A percentile compares a stretch with the other conserved stretches of the same genome.
phyloP scores from a whole-genome alignment of 371 early-diverging fungal species.

The Basidiobolus heterosporus region DNA sequence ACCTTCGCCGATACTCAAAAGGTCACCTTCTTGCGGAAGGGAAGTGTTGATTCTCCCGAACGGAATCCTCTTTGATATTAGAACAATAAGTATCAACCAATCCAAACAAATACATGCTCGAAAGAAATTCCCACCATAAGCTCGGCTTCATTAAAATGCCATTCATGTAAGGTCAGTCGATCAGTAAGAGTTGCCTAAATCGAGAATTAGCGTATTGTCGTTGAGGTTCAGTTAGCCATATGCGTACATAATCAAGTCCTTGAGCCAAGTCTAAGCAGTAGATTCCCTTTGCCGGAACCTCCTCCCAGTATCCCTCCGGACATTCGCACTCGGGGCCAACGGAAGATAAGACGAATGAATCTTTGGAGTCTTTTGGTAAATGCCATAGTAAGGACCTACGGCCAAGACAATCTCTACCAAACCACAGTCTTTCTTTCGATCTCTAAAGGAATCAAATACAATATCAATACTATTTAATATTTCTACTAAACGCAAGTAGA shows the following conservation, averaged over 20 bases:
- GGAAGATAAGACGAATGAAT: conserved; percentile 30
- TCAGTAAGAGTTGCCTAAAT: background rate
- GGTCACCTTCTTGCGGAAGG: conserved; percentile 16
- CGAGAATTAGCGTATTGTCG: too few species aligned
- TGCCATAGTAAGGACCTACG: conserved; percentile 62
- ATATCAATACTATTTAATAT: background rate
- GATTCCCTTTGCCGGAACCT: conserved; percentile 55
- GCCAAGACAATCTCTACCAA: conserved; percentile 70
- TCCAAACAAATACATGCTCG: too few species aligned
- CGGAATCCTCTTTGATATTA: conserved; percentile 28
- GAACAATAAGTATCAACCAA: too few species aligned
- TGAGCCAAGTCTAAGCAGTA: conserved; percentile 28
- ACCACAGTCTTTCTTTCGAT: conserved; percentile 33
- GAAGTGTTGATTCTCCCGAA: conserved; percentile 25
- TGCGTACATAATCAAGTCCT: background rate
- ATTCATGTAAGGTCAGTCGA: background rate
- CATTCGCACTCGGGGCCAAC: conserved; percentile 16
- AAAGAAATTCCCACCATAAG: background rate
- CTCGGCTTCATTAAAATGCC: background rate
- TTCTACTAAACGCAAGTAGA: background rate
- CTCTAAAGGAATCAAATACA: conserved; percentile 13
- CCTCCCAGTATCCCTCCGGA: conserved; percentile 25
- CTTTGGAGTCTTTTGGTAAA: conserved; percentile 5
- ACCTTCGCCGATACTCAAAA: conserved; percentile 1
- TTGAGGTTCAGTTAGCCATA: too few species aligned